Conservation (phyloP, 345 rosid genomes). For the Corchorus olitorius region DNA sequence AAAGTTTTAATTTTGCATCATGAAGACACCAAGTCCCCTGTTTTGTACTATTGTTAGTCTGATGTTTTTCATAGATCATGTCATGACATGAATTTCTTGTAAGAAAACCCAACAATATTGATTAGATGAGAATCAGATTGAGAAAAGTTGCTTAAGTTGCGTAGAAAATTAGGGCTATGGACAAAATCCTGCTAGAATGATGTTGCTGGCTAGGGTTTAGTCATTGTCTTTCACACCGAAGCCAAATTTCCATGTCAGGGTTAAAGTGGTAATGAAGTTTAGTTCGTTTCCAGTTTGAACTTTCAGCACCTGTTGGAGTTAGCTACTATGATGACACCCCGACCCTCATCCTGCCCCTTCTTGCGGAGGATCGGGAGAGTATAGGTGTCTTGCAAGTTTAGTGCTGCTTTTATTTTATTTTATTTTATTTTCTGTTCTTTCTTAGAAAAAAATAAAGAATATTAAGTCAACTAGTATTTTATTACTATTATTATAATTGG, state of each 20-base stretch:
- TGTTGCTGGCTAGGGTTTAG: background rate
- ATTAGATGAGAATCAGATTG: background rate
- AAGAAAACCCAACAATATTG: background rate
- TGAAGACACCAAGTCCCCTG: no score
- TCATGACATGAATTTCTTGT: background rate
- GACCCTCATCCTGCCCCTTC: no score
- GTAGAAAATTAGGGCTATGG: no score
- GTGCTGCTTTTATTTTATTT: no score
- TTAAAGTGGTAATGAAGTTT: background rate
- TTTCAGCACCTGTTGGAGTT: no score
- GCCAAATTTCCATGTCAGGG: background rate
- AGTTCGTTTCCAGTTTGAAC: background rate
- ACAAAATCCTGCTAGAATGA: background rate
- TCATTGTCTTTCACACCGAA: background rate
- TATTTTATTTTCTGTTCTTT: no score
- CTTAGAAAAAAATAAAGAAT: no score
- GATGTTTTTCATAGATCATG: background rate
- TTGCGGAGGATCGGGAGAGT: no score
- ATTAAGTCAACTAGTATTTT: constrained; percentile 5
- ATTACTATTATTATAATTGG: background rate
- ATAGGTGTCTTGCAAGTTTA: no score
- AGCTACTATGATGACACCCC: no score
- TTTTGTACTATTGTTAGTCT: no score
- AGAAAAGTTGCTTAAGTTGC: background rate
- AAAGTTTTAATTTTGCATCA: background rate